A percentile compares a stretch with the other conserved stretches of the same genome.
Evolutionary conservation across 2,329 filamentous ascomycete genomes (phyloP).

Genomic region (Penicillium italicum): DNA sequence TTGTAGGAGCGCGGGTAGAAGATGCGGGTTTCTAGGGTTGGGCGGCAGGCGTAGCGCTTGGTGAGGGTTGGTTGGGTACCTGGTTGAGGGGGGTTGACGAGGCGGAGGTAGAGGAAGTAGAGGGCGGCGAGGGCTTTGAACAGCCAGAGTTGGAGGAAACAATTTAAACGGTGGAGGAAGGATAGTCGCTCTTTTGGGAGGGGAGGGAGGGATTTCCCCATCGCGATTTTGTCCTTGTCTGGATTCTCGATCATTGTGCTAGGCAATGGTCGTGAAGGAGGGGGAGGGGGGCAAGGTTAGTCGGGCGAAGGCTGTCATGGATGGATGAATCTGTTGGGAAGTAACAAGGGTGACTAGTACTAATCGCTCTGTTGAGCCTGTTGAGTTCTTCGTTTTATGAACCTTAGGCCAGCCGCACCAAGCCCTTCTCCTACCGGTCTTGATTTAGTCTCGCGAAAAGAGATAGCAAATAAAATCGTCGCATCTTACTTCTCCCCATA

Average conservation of each 20-base stretch:
- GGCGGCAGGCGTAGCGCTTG: neutral
- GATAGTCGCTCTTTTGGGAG: slow-evolving; percentile 16
- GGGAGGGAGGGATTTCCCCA: neutral
- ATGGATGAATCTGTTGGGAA: neutral
- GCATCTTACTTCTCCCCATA: neutral
- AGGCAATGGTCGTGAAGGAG: too few relatives aligned
- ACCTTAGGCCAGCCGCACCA: neutral
- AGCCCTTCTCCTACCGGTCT: neutral
- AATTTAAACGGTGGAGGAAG: slow-evolving; percentile 15
- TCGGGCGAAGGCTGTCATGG: too few relatives aligned
- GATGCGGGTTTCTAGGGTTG: neutral
- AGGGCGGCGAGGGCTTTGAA: slow-evolving; percentile 13
- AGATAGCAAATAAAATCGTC: neutral
- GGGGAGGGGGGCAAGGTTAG: too few relatives aligned
- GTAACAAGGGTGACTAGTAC: neutral
- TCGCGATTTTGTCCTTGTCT: neutral
- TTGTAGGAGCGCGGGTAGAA: slow-evolving; percentile 13
- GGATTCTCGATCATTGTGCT: neutral
- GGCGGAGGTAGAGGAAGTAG: slow-evolving; percentile 12
- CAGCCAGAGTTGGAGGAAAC: slow-evolving; percentile 22
- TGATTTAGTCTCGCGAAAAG: neutral
- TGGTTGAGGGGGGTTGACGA: slow-evolving; percentile 3
- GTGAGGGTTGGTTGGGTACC: neutral
- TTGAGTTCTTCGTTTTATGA: neutral
- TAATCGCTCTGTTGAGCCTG: neutral